Percentiles rank a stretch among this genome's conserved stretches.
phyloP scores from a whole-genome alignment of 352 stramenopile species.

The Globisporangium megalacanthum region DNA sequence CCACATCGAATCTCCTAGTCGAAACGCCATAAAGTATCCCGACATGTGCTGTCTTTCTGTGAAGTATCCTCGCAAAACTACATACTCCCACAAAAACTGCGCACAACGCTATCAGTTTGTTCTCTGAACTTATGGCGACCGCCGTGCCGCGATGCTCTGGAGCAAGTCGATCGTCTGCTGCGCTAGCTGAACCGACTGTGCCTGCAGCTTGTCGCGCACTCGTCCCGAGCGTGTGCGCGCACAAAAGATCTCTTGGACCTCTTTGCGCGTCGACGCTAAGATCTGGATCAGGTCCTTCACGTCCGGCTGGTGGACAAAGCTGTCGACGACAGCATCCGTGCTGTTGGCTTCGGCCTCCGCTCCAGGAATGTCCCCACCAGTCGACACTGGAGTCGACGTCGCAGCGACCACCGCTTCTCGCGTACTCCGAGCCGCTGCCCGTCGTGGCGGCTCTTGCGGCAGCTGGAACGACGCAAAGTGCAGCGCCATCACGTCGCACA shows the following conservation, averaged over 20 bases:
- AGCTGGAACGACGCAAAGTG: slow-evolving; percentile 40
- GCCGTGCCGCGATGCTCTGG: slow-evolving; percentile 48
- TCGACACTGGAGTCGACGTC: neutral
- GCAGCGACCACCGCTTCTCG: neutral
- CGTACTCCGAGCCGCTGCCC: neutral
- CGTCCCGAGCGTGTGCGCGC: slow-evolving; percentile 55
- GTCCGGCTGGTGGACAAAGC: slow-evolving; percentile 23
- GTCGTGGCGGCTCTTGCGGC: slow-evolving; percentile 4
- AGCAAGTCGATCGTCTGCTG: slow-evolving; percentile 61
- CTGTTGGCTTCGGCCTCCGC: neutral
- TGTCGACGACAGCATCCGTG: too few species aligned
- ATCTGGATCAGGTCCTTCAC: slow-evolving; percentile 62
- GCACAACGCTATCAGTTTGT: too few species aligned
- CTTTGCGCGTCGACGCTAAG: slow-evolving; percentile 38
- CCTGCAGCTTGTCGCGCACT: slow-evolving; percentile 64
- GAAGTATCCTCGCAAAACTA: too few species aligned
- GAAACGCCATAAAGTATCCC: too few species aligned
- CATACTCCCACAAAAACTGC: too few species aligned
- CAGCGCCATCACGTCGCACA: slow-evolving; percentile 32
- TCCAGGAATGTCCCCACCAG: too few species aligned
- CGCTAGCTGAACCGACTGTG: slow-evolving; percentile 50
- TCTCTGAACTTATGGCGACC: slow-evolving; percentile 7
- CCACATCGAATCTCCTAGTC: neutral
- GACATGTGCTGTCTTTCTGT: too few species aligned
- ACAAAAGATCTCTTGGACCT: slow-evolving; percentile 32